Conservation (phyloP, 768 basidiomycete species). For the Pleurotus tuber-regium region DNA sequence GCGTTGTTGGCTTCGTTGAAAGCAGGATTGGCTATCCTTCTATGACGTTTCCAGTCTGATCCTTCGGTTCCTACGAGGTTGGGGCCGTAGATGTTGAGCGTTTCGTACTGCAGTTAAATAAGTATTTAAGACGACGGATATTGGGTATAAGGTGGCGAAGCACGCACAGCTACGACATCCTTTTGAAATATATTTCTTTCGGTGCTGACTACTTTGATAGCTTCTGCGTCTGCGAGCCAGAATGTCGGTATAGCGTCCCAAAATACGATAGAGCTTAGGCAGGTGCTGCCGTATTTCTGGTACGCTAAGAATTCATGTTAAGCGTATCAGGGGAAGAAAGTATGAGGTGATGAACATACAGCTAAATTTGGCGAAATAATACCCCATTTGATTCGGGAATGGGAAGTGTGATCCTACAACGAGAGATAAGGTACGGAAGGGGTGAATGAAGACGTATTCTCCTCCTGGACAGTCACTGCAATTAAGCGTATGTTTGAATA, state of each 20-base stretch:
- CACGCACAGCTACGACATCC: constrained; percentile 33
- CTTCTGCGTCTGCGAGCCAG: constrained; percentile 44
- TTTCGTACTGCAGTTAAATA: constrained; percentile 29
- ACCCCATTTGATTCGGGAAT: constrained; percentile 28
- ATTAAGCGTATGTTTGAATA: not conserved
- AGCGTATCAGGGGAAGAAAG: not conserved
- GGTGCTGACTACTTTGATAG: constrained; percentile 31
- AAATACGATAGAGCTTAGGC: constrained; percentile 32
- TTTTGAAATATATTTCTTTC: constrained; percentile 37
- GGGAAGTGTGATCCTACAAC: constrained; percentile 31
- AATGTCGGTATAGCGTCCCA: constrained; percentile 27
- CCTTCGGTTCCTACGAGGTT: constrained; percentile 43
- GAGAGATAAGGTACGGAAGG: constrained; percentile 26
- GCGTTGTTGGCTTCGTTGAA: constrained; percentile 52
- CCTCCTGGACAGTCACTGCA: constrained; percentile 3
- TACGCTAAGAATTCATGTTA: constrained; percentile 27
- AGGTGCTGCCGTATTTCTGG: constrained; percentile 35
- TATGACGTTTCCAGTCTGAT: constrained; percentile 46
- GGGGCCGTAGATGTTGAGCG: constrained; percentile 42
- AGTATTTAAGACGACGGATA: no score
- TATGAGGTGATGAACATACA: constrained; percentile 26
- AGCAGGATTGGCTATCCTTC: constrained; percentile 42
- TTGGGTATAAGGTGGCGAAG: no score
- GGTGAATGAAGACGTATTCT: constrained; percentile 19
- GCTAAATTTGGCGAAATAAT: constrained; percentile 31